Evolutionary conservation across 192 early-diverging fungal genomes (phyloP), one percentile per base, ranked within the genome.

Genomic region (Phlyctochytrium planicorne): DNA sequence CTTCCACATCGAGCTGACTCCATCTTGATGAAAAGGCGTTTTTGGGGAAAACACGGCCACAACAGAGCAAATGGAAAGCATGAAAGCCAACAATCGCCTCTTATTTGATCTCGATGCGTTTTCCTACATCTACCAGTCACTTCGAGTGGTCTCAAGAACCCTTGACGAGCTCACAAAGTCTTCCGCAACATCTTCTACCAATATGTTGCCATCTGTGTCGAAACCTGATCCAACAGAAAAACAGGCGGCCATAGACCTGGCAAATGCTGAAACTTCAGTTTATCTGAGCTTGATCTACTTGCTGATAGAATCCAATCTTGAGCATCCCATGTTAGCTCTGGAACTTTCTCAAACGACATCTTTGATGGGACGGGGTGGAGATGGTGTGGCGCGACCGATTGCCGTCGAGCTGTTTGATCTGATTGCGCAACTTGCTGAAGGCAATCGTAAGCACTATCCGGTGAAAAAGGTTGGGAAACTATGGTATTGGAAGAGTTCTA

Each of bases 381-480:
- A 16, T 17, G 20, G 16, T 34, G 52, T 20, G 0, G 3, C 34
- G 33, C 4, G 27, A 17, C 70, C 80, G 0, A 27, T 88, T 53
- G 67, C 76, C 1, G 86, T 84, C 16, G 90, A 85, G 34, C 69
- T 91, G 16, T 91, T 91, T 71, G 83, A 81, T 24, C 63, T 88
- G 27, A 80, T 93, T 24, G 80, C 82, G 4, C 78, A 86, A 34
- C 65, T 91, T 17, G 85, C 85, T 25, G 88, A 87, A 36, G 87
- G 88, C n/a, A 82, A 89, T 69, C 65, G 80, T 29, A 88, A 90
- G 73, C 75, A 80, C 56, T 90, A 86, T 72, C 89, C 88, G 0
- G 84, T 90, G 1, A 90, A 90, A 68, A 89, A 90, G 82, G 81
- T 72, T 2, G 6, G 40, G n/a, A n/a, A n/a, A n/a, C n/a, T n/a